Conservation (phyloP, 1,139 yeast genomes). For the Pichia sp. region DNA sequence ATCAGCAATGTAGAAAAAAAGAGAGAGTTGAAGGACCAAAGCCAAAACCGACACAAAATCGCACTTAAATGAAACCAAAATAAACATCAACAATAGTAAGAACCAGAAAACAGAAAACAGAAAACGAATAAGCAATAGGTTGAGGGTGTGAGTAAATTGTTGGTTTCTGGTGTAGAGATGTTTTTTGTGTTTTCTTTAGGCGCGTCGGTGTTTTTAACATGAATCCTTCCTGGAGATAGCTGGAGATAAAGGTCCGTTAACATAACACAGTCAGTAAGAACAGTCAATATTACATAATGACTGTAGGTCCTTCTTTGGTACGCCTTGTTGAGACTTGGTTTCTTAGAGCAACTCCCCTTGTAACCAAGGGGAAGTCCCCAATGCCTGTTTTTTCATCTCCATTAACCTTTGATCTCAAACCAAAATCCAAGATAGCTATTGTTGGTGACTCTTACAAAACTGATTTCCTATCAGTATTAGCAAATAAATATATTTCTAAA, state of each 20-base stretch:
- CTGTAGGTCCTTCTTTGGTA: not conserved
- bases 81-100: not conserved
- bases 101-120: not conserved
- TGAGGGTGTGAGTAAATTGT: not conserved
- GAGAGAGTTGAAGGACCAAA: not conserved
- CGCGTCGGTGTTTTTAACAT: not conserved
- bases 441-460: slow-evolving; percentile 41
- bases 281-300: not conserved
- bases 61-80: not conserved
- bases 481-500: slow-evolving; percentile 41
- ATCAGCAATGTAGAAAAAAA: not conserved
- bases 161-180: not conserved
- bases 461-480: slow-evolving; percentile 36
- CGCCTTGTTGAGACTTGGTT: slow-evolving; percentile 10
- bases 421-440: slow-evolving; percentile 43
- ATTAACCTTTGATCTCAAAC: slow-evolving; percentile 27
- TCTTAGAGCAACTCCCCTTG: not conserved
- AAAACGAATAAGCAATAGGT: not conserved
- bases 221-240: not conserved
- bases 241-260: not conserved
- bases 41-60: not conserved
- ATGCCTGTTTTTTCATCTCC: slow-evolving; percentile 22
- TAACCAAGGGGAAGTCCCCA: slow-evolving; percentile 1
- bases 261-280: not conserved
- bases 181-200: not conserved